Evolutionary conservation across 257 asterid species (phyloP).

Genomic region (Scutellaria galericulata): DNA sequence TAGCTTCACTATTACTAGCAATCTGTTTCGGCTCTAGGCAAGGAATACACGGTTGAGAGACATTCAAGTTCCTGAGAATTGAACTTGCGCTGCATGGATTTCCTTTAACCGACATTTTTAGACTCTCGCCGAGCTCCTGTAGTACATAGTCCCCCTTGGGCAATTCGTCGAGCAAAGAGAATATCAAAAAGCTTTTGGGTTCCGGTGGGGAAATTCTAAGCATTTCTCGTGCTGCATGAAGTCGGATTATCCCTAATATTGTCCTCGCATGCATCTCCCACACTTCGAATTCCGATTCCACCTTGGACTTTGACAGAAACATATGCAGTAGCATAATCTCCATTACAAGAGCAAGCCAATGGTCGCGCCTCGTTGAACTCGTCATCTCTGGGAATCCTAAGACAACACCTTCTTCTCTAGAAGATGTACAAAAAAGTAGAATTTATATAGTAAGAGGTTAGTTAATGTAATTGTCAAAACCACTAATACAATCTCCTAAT

Average conservation of each 20-base stretch:
- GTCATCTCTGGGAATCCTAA: slow-evolving; percentile 93
- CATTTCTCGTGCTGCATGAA: slow-evolving; percentile 96
- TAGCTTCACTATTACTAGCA: slow-evolving; percentile 26
- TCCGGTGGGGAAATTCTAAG: slow-evolving; percentile 83
- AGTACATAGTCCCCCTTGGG: slow-evolving; percentile 89
- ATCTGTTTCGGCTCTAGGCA: slow-evolving; percentile 32
- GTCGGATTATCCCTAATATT: slow-evolving; percentile 76
- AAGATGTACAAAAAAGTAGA: not conserved
- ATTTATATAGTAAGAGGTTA: too few relatives aligned
- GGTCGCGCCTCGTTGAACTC: slow-evolving; percentile 89
- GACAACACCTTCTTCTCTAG: slow-evolving; percentile 69
- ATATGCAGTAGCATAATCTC: slow-evolving; percentile 72
- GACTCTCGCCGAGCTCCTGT: slow-evolving; percentile 63
- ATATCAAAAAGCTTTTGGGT: slow-evolving; percentile 69
- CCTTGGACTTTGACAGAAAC: slow-evolving; percentile 56
- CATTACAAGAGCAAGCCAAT: slow-evolving; percentile 82
- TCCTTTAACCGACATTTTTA: slow-evolving; percentile 48
- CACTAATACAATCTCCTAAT: too few relatives aligned
- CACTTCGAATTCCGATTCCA: slow-evolving; percentile 53
- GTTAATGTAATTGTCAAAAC: too few relatives aligned
- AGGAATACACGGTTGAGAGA: slow-evolving; percentile 44
- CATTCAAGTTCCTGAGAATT: slow-evolving; percentile 72
- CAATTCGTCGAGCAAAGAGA: slow-evolving; percentile 67
- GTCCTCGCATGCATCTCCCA: slow-evolving; percentile 89
- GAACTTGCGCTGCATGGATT: slow-evolving; percentile 84